phyloP scores from a whole-genome alignment of 768 basidiomycete genomes.

The Tricholomella constricta region DNA sequence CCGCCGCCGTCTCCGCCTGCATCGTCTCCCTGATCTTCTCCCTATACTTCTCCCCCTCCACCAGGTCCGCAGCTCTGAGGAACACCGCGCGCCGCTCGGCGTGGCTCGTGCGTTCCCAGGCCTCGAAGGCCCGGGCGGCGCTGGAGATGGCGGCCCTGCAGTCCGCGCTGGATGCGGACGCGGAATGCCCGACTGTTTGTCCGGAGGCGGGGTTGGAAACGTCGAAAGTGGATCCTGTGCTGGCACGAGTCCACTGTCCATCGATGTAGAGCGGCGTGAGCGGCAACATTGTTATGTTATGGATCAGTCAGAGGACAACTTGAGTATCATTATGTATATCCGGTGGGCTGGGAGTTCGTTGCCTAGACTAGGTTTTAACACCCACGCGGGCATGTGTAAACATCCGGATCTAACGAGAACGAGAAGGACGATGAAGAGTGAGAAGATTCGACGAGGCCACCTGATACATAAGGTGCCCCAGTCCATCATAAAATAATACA shows the following conservation, averaged over 20 bases:
- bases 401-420: background rate
- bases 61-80: constrained; percentile 48
- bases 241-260: constrained; percentile 38
- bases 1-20: constrained; percentile 42
- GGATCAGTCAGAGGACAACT: no score
- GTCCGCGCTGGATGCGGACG: constrained; percentile 48
- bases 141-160: constrained; percentile 46
- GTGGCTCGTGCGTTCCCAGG: constrained; percentile 45
- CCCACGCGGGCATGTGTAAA: no score
- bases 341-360: background rate
- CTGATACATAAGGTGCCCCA: background rate
- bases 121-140: constrained; percentile 46
- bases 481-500: constrained; percentile 1
- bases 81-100: constrained; percentile 44
- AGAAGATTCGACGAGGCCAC: no score
- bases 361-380: background rate
- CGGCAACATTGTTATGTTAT: no score
- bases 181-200: constrained; percentile 43
- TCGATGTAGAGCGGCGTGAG: constrained; percentile 43
- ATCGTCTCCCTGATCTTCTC: constrained; percentile 32
- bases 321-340: no score
- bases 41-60: constrained; percentile 44
- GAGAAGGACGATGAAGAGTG: background rate
- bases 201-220: constrained; percentile 46
- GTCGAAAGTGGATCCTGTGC: constrained; percentile 41